Evolutionary conservation across 2,329 filamentous ascomycete species (phyloP).

Genomic region (Elsinoe fawcettii): DNA sequence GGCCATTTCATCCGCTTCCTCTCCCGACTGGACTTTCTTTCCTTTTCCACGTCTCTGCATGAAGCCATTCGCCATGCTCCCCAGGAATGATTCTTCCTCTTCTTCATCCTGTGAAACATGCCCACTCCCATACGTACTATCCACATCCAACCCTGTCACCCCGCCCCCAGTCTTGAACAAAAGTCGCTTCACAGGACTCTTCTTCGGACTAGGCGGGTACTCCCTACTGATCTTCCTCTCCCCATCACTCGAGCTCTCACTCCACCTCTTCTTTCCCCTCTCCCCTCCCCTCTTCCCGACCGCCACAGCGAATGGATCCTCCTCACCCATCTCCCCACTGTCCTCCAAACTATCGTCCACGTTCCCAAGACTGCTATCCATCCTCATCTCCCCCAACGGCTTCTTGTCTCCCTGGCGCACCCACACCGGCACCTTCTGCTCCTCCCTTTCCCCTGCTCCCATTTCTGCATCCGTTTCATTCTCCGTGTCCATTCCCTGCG

Average conservation of each 20-base stretch:
- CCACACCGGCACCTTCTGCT: conserved; percentile 7
- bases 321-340: neutral
- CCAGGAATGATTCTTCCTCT: neutral
- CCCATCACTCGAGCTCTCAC: neutral
- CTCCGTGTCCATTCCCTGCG: neutral
- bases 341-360: conserved; percentile 5
- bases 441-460: neutral
- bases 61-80: neutral
- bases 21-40: neutral
- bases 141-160: neutral
- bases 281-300: neutral
- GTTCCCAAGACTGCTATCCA: neutral
- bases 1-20: neutral
- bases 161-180: conserved; percentile 2
- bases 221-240: conserved; percentile 8
- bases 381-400: conserved; percentile 12
- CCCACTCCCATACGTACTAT: conserved; percentile 7
- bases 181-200: conserved; percentile 10
- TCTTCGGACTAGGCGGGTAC: conserved; percentile 12
- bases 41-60: neutral
- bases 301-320: neutral
- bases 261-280: neutral
- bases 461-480: neutral
- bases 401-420: neutral
- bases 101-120: neutral